Evolutionary conservation across 2,329 filamentous ascomycete genomes (phyloP), one percentile per base, ranked within the genome.

Genomic region (Lachnellula occidentalis): DNA sequence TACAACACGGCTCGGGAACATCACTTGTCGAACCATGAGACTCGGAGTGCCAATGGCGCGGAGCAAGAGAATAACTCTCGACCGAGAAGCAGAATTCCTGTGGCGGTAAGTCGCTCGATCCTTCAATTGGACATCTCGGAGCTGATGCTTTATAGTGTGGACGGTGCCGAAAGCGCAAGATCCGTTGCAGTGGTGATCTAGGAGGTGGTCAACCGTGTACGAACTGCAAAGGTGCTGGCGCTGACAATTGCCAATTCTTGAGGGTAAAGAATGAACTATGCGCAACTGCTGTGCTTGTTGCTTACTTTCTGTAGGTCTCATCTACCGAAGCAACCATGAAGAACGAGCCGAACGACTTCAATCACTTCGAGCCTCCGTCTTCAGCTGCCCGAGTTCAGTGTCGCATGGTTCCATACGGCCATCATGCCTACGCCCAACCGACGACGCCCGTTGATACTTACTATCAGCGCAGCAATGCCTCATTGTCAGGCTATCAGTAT

Each of bases 111-210:
- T 63, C 21, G 46, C 45, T 12, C 53, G 65, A 50, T 22, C 31
- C 34, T 62, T 37, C n/a, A 45, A n/a, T 45, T n/a, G n/a, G 42
- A n/a, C 8, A 14, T 9, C 7, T 39, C 45, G 34, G 45, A 51
- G 50, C 41, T 45, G 31, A 48, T 15, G 34, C 21, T 52, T 34
- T 19, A 19, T 61, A 96, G 92, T 97, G 92, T 70, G 83, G 84
- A 36, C 84, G 92, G 62, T 97, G 92, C 72, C 84, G 92, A 57
- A 92, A 92, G 74, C 83, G 92, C 56, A 97, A 97, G 77, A 97
- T 97, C 65, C 87, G 90, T 63, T 97, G 92, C 74, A 95, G 88
- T 66, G 92, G 92, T 43, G 90, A 96, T 68, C 77, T 80, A 34
- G 88, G 87, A 34, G 82, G 86, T 65, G 87, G 87, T n/a, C 84